Evolutionary conservation across 2,329 filamentous ascomycete species (phyloP).

Genomic region (Boeremia exigua): DNA sequence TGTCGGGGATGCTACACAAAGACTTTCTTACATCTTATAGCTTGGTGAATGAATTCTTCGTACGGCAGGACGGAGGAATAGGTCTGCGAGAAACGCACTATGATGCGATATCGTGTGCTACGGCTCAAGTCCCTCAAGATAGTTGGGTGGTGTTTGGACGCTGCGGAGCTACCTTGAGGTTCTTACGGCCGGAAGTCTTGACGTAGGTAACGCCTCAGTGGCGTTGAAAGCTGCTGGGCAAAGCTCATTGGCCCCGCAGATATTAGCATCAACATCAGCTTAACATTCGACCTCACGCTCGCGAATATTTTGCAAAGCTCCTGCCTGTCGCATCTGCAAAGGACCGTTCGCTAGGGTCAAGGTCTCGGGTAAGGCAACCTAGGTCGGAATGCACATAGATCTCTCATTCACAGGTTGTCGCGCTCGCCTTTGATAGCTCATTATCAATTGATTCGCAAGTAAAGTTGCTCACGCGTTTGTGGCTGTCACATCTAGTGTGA

Average conservation of each 20-base stretch:
- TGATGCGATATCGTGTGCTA: not conserved
- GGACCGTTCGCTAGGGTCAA: too few species aligned
- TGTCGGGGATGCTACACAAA: not conserved
- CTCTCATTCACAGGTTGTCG: too few species aligned
- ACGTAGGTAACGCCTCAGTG: conserved; percentile 8
- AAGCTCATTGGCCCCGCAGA: not conserved
- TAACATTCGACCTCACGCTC: not conserved
- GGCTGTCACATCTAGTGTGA: too few species aligned
- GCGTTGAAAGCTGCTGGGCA: not conserved
- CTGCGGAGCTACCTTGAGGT: conserved; percentile 1
- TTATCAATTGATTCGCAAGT: too few species aligned
- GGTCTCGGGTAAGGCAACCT: too few species aligned
- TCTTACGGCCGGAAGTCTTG: conserved; percentile 16
- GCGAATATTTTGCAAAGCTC: not conserved
- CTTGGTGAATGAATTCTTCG: not conserved
- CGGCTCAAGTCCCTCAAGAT: not conserved
- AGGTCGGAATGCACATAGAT: too few species aligned
- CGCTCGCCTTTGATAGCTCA: too few species aligned
- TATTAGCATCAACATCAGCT: not conserved
- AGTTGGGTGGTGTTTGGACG: not conserved
- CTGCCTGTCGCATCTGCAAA: not conserved
- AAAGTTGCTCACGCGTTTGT: too few species aligned
- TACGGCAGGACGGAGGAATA: not conserved
- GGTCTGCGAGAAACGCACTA: not conserved
- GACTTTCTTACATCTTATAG: conserved; percentile 9